Percentiles rank a stretch among this genome's conserved stretches.
Evolutionary conservation across 2,329 filamentous ascomycete species (phyloP).

Genomic region (Cladosporium cucumerinum): DNA sequence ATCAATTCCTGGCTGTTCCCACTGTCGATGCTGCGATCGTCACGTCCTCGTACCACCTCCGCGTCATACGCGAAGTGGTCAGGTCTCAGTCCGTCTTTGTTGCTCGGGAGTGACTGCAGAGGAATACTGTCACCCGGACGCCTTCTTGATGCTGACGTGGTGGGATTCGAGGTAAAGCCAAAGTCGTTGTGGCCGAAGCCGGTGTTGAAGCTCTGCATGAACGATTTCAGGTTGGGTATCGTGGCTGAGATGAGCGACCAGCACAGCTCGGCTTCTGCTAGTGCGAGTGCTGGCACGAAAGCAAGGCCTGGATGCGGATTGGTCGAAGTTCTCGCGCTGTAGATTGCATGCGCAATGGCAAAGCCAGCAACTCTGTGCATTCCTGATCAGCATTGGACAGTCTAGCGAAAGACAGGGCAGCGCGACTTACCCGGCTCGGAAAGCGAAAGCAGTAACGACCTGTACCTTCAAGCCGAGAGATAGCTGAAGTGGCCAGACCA

Average conservation of each 20-base stretch:
- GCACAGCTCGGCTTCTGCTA: conserved; percentile 36
- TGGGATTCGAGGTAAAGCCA: background rate
- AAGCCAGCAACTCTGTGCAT: background rate
- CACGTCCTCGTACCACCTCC: background rate
- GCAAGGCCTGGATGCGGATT: conserved; percentile 26
- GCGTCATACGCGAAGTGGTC: background rate
- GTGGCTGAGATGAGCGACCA: conserved; percentile 38
- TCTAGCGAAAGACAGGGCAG: background rate
- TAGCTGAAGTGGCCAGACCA: no score
- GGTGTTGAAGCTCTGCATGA: conserved; percentile 37
- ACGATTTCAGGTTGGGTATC: conserved; percentile 37
- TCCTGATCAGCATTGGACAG: conserved; percentile 30
- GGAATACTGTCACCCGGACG: background rate
- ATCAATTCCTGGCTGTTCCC: conserved; percentile 17
- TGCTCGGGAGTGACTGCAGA: background rate
- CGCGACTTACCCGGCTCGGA: no score
- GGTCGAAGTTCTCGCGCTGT: background rate
- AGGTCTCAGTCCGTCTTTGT: background rate
- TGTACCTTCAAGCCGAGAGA: no score
- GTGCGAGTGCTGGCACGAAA: conserved; percentile 27
- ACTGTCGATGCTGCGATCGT: conserved; percentile 1
- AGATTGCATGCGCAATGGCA: conserved; percentile 8
- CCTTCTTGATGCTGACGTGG: background rate
- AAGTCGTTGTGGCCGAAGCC: conserved; percentile 24
- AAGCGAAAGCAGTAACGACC: no score